Conservation (phyloP, 192 early-diverging fungal genomes). For the Thamnidium elegans region DNA sequence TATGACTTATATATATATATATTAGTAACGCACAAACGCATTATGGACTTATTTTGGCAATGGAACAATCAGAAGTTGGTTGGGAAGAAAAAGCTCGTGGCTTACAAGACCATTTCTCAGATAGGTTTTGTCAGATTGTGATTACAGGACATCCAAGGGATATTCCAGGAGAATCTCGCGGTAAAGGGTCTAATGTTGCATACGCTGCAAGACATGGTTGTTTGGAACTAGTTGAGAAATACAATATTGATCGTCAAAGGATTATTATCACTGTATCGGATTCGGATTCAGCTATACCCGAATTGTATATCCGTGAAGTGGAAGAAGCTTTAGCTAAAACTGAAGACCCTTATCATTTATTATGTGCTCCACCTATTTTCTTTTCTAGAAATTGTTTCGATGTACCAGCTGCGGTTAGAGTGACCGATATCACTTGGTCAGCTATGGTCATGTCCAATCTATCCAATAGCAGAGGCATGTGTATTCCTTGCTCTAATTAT, state of each 20-base stretch:
- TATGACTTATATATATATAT: not conserved
- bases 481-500: constrained; percentile 77
- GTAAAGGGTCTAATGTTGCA: constrained; percentile 74
- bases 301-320: constrained; percentile 59
- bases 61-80: constrained; percentile 65
- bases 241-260: constrained; percentile 41
- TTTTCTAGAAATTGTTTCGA: constrained; percentile 59
- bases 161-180: constrained; percentile 70
- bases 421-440: constrained; percentile 74
- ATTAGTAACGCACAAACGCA: constrained; percentile 38
- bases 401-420: constrained; percentile 68
- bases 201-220: constrained; percentile 52
- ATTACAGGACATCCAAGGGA: constrained; percentile 67
- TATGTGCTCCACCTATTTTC: constrained; percentile 50
- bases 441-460: constrained; percentile 74
- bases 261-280: constrained; percentile 66
- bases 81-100: constrained; percentile 50
- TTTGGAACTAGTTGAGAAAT: constrained; percentile 27
- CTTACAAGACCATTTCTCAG: constrained; percentile 50
- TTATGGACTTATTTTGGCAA: constrained; percentile 63
- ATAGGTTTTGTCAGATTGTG: constrained; percentile 63
- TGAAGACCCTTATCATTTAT: constrained; percentile 41
- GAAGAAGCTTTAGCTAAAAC: constrained; percentile 34
- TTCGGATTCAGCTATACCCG: constrained; percentile 73
- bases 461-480: constrained; percentile 50